A percentile compares a stretch with the other conserved stretches of the same genome.
Evolutionary conservation across 2,329 filamentous ascomycete species (phyloP).

Genomic region (Stachybotrys elegans): DNA sequence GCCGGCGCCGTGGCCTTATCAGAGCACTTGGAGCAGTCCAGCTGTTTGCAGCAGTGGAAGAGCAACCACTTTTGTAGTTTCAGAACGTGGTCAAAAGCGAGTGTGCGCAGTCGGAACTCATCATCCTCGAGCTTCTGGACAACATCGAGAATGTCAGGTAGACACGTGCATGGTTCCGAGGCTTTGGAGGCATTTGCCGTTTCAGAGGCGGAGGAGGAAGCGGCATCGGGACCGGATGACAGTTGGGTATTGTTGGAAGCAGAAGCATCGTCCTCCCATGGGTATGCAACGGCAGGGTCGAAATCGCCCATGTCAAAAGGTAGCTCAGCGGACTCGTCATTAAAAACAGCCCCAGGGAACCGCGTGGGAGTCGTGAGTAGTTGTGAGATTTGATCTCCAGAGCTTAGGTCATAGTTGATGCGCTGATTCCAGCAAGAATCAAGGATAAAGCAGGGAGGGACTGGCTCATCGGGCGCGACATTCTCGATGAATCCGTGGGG

Average conservation of each 20-base stretch:
- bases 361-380: no score
- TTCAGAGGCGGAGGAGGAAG: background rate
- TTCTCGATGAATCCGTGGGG: no score
- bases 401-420: no score
- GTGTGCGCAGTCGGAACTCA: slow-evolving; percentile 17
- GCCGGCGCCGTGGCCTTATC: slow-evolving; percentile 10
- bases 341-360: no score
- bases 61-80: slow-evolving; percentile 24
- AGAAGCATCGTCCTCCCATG: background rate
- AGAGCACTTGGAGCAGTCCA: slow-evolving; percentile 17
- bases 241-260: background rate
- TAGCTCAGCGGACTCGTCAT: no score
- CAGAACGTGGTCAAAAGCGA: slow-evolving; percentile 21
- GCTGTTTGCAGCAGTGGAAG: slow-evolving; percentile 19
- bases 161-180: slow-evolving; percentile 15
- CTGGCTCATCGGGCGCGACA: no score
- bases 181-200: no score
- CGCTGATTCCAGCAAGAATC: no score
- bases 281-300: background rate
- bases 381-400: no score
- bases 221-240: background rate
- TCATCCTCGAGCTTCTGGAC: slow-evolving; percentile 24
- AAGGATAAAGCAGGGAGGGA: no score
- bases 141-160: slow-evolving; percentile 15
- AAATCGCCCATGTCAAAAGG: background rate